Percentiles rank a stretch among this genome's conserved stretches.
Conservation (phyloP, 2,329 filamentous ascomycete species). For the Nakataea oryzae region DNA sequence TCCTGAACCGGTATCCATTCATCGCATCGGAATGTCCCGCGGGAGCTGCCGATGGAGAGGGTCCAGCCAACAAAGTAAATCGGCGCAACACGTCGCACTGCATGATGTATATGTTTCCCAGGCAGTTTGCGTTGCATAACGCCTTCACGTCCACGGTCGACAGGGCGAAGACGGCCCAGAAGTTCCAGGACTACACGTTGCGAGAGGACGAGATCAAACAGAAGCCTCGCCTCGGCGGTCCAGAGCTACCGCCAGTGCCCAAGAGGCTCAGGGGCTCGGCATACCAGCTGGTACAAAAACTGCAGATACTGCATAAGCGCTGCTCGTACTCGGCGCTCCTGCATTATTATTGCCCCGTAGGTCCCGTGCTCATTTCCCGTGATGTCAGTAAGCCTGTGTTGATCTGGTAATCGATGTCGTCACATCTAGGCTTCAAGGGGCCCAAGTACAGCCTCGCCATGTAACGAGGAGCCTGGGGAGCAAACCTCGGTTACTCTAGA, state of each 20-base stretch:
- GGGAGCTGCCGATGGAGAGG: background rate
- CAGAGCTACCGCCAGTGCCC: constrained; percentile 32
- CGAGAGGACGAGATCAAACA: constrained; percentile 69
- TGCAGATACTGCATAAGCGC: constrained; percentile 60
- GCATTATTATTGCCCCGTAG: constrained; percentile 67
- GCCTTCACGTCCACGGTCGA: constrained; percentile 71
- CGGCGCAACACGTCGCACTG: constrained; percentile 53
- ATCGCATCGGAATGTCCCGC: background rate
- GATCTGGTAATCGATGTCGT: background rate
- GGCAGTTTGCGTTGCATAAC: constrained; percentile 84
- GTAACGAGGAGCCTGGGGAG: background rate
- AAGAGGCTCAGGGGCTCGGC: constrained; percentile 58
- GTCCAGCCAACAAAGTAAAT: constrained; percentile 15
- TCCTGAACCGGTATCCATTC: constrained; percentile 60
- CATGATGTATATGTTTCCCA: constrained; percentile 89
- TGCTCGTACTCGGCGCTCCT: constrained; percentile 77
- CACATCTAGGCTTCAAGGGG: background rate
- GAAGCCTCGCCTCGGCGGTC: constrained; percentile 19
- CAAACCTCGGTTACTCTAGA: constrained; percentile 41
- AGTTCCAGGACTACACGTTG: constrained; percentile 74
- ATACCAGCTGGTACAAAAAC: constrained; percentile 47
- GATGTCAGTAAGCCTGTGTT: background rate
- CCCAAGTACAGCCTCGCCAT: background rate
- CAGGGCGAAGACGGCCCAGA: constrained; percentile 54
- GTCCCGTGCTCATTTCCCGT: constrained; percentile 7